phyloP scores from a whole-genome alignment of 345 rosid species.

The Rhizophora apiculata region DNA sequence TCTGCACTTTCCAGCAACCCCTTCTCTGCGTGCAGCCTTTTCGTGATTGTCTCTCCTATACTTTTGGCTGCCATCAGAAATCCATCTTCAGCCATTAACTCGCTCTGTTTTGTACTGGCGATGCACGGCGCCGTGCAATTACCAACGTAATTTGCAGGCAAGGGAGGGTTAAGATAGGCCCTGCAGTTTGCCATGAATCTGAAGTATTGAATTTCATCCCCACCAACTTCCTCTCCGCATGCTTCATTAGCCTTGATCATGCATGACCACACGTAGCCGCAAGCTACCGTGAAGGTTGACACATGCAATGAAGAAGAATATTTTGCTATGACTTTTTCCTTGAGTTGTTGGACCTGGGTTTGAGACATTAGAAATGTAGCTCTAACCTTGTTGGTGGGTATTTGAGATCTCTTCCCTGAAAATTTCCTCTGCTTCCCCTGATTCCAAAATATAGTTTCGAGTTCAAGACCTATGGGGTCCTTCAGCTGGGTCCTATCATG shows the following conservation, averaged over 20 bases:
- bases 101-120: constrained; percentile 22
- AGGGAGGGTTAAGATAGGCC: constrained; percentile 18
- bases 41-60: constrained; percentile 19
- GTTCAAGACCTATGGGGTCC: constrained; percentile 29
- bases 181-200: constrained; percentile 26
- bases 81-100: constrained; percentile 30
- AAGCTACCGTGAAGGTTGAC: constrained; percentile 33
- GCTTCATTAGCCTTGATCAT: constrained; percentile 20
- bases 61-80: constrained; percentile 25
- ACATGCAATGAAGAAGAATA: not conserved
- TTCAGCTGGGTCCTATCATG: constrained; percentile 28
- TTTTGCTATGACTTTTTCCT: constrained; percentile 18
- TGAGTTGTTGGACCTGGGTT: constrained; percentile 27
- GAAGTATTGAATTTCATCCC: constrained; percentile 15
- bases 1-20: constrained; percentile 22
- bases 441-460: not conserved
- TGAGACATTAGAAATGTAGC: constrained; percentile 30
- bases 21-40: constrained; percentile 20
- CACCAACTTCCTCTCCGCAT: not conserved
- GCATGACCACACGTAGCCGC: constrained; percentile 38
- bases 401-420: too few species aligned
- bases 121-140: constrained; percentile 36
- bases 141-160: constrained; percentile 41
- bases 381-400: constrained; percentile 17
- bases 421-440: not conserved